A percentile compares a stretch with the other conserved stretches of the same genome.
Evolutionary conservation across 2,329 filamentous ascomycete genomes (phyloP).

Genomic region (Kalmusia sp.): DNA sequence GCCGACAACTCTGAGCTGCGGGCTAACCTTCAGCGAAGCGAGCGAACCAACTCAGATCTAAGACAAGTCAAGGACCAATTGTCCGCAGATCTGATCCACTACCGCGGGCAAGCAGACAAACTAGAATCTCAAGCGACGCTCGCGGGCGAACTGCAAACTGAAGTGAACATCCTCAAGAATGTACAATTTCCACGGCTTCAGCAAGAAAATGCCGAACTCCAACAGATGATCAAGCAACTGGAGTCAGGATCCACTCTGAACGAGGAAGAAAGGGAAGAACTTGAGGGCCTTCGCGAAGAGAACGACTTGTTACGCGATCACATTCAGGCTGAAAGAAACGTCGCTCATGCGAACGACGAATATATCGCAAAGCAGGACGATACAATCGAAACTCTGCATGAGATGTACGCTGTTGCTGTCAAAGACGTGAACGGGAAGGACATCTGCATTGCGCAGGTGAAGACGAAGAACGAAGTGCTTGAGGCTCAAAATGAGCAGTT

Average conservation of each 20-base stretch:
- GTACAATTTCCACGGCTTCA: not conserved
- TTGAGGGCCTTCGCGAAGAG: not conserved
- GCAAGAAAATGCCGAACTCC: not conserved
- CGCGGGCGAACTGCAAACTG: conserved; percentile 1
- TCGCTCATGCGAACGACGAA: not conserved
- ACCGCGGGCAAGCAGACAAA: not conserved
- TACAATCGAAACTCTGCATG: no score
- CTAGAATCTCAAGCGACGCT: not conserved
- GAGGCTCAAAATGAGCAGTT: no score
- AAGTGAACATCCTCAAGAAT: not conserved
- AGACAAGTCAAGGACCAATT: not conserved
- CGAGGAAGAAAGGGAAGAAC: not conserved
- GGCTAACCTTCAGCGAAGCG: not conserved
- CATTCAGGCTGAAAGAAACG: not conserved
- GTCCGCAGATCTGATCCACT: not conserved
- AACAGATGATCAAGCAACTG: not conserved
- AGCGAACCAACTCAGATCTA: not conserved
- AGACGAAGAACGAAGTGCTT: no score
- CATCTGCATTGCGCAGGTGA: no score
- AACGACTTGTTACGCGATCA: not conserved
- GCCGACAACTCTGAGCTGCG: no score
- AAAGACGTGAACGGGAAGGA: no score
- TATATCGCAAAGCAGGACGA: not conserved
- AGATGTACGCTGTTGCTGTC: no score
- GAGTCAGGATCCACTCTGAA: no score